A percentile compares a stretch with the other conserved stretches of the same genome.
Conservation (phyloP, 345 rosid genomes). For the Lagerstroemia speciosa region DNA sequence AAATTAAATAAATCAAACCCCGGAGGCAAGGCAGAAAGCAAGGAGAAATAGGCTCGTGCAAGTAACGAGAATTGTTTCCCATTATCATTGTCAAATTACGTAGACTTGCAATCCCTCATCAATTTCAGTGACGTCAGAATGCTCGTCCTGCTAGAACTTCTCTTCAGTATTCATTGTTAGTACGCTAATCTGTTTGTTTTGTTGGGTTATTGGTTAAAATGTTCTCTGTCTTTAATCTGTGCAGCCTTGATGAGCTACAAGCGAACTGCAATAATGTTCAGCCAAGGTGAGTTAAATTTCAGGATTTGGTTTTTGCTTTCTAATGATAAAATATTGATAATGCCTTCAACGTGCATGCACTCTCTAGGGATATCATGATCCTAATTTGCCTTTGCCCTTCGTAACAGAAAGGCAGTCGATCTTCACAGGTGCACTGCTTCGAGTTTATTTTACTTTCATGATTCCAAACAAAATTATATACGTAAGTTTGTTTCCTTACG, state of each 20-base stretch:
- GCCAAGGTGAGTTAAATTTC: slow-evolving; percentile 49
- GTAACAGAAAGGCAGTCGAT: slow-evolving; percentile 70
- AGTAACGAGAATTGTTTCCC: not conserved
- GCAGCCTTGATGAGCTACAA: slow-evolving; percentile 95
- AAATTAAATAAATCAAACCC: no score
- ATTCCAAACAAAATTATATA: not conserved
- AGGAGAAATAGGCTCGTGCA: no score
- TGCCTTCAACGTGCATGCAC: not conserved
- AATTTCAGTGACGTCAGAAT: slow-evolving; percentile 62
- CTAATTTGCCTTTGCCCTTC: slow-evolving; percentile 84
- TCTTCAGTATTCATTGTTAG: slow-evolving; percentile 41
- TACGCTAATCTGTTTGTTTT: not conserved
- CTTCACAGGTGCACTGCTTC: slow-evolving; percentile 57
- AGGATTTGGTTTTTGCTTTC: not conserved
- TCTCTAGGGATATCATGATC: slow-evolving; percentile 85
- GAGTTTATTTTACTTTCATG: slow-evolving; percentile 6
- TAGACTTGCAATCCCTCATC: slow-evolving; percentile 98
- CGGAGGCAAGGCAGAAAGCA: no score
- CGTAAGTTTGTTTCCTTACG: slow-evolving; percentile 5
- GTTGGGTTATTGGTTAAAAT: not conserved
- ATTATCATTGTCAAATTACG: not conserved
- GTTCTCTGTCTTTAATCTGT: not conserved
- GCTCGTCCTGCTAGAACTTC: slow-evolving; percentile 77
- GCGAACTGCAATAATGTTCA: slow-evolving; percentile 94
- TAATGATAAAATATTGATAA: not conserved